These are phyloP conservation scores for Piloderma croceum DNA, from an alignment of 768 basidiomycete genomes.

Conservation along the genomic window DNA sequence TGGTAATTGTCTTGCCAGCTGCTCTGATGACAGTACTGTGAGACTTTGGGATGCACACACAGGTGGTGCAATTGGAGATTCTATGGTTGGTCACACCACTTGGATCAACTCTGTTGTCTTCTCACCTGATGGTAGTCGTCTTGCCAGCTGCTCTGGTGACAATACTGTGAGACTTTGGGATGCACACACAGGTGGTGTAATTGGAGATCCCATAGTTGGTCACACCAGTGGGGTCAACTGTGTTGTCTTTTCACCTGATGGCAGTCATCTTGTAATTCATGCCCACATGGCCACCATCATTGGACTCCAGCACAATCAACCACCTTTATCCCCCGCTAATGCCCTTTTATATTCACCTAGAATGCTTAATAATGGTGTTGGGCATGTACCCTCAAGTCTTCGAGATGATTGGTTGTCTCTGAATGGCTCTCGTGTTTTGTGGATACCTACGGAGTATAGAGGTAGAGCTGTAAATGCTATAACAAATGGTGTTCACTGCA, in stretches of 20 bases:
- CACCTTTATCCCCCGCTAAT: too few species aligned
- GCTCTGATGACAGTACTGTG: conserved; percentile 11
- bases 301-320: too few species aligned
- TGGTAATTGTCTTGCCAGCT: conserved; percentile 2
- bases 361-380: too few species aligned
- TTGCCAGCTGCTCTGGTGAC: conserved; percentile 11
- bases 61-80: conserved; percentile 2
- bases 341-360: too few species aligned
- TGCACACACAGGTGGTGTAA: conserved; percentile 12
- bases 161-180: conserved; percentile 14
- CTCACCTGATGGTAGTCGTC: conserved; percentile 10
- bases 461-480: too few species aligned
- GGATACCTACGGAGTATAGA: too few species aligned
- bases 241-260: conserved; percentile 15
- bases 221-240: conserved; percentile 8
- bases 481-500: too few species aligned
- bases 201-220: conserved; percentile 5
- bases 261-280: conserved; percentile 5
- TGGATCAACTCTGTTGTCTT: conserved; percentile 9
- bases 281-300: too few species aligned
- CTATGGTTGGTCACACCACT: conserved; percentile 8
- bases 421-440: too few species aligned
- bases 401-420: too few species aligned
- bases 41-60: conserved; percentile 17
- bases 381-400: too few species aligned